Evolutionary conservation across 768 basidiomycete genomes (phyloP), one percentile per base, ranked within the genome.

Genomic region (Lenzites betulinus): DNA sequence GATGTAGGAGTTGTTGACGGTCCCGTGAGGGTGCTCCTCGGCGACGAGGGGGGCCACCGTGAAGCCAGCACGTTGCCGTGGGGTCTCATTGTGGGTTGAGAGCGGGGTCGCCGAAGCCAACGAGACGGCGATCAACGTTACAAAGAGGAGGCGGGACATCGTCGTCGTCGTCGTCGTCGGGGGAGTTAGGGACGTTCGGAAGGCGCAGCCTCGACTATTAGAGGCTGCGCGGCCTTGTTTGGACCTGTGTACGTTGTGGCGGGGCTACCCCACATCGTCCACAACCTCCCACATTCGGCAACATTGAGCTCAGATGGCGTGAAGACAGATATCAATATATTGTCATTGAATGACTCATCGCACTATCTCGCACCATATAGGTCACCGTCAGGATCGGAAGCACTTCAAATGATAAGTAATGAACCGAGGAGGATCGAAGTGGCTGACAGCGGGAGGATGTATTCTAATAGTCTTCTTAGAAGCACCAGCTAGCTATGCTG

Each of bases 1-100:
- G 64, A 98, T 93, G 78, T 98, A 98, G n/a, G 92, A 91, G 80
- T 95, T 89, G 78, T 90, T 87, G 72, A 95, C 77, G 58, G 83
- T 78, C 52, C 87, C 86, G 74, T 90, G 86, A 54, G 85, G 82
- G 69, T 89, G 87, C 63, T 84, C 76, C 39, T 76, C 76, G 38
- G 78, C 81, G 55, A 81, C 56, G 51, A 92, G 75, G 30, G 90
- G 89, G 9, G 90, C 90, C 49, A 86, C 72, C 16, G 77, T 65
- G 41, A 89, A 70, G 44, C 82, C 76, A 23, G 81, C 74, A 47
- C 79, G 78, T 44, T 64, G 57, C 30, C 70, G 67, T n/a, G 70
- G 69, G 6, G 72, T 56, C 54, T 73, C 53, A 60, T 78, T 68
- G 53, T 70, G 68, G 22, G 81, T 82, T 38, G 82, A 83, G 57